Base-by-base conservation (phyloP, 495 filamentous ascomycete genomes). In the Penicillium lividum region DNA sequence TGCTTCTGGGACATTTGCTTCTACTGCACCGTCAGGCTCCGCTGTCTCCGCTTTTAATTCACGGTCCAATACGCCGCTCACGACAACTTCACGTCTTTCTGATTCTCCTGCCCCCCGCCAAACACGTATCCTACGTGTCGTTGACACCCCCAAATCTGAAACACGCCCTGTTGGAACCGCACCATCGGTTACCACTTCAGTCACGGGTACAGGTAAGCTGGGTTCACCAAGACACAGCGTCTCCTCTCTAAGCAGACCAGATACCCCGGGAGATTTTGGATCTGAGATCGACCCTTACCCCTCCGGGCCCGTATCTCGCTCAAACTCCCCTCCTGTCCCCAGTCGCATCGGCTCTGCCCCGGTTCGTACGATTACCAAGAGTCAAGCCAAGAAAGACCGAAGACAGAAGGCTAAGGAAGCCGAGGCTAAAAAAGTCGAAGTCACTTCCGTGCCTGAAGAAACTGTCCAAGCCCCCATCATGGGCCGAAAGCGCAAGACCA, bases 401-500 rank as follows among this genome's bases (percentile, higher is more conserved):
- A 75, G 82, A 63, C 81, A 84, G 62, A 80, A 83, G 50, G 83
- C 83, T 0, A 86, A 82, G 66, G 76, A 81, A 40, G 77, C 79
- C 0, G 87, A 90, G 68, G 86, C 89, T 64, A 79, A 85, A 61
- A 82, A 83, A 51, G 72, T 76, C 16, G 89, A 90, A 58, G 66
- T 75, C 7, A 72, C 77, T 13, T 64, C 73, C 56, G 71, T 79
- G 42, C 65, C 73, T 11, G 80, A 84, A 57, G 87, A 91, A 59
- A 73, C 78, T 5, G 83, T 87, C 42, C 89, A 93, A 61, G 91
- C 84, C 0, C 91, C 92, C 3, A 94, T 97, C 42, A 75, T 94
- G 40, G 90, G 90, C 30, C 78, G 92, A 38, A 95, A 95, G 76
- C 93, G 93, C 75, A 97, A 97, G 77, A 85, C 91, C 63, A 94